Percentiles rank a stretch among this genome's conserved stretches.
Conservation (phyloP, 352 stramenopile genomes). For the Pythium biforme region DNA sequence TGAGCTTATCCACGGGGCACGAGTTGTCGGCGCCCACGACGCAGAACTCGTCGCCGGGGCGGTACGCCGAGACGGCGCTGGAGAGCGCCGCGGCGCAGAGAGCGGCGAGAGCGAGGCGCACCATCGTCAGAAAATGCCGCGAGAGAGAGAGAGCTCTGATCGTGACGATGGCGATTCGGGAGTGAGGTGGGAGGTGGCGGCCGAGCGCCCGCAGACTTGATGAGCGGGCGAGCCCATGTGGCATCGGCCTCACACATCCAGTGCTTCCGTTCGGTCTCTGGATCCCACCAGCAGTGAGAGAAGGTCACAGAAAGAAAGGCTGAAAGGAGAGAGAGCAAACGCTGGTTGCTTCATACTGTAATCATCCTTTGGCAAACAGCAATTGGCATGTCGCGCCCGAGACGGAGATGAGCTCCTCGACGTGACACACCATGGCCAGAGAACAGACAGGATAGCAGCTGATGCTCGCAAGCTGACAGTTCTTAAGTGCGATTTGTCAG, state of each 20-base stretch:
- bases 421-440: background rate
- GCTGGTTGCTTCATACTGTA: background rate
- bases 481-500: background rate
- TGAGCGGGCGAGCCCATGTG: background rate
- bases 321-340: background rate
- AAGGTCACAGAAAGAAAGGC: conserved; percentile 3
- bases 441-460: background rate
- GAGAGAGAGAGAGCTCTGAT: background rate
- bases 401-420: background rate
- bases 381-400: background rate
- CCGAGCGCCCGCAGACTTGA: background rate
- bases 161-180: conserved; percentile 11
- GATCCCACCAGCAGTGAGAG: conserved; percentile 1
- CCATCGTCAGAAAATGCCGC: conserved; percentile 7
- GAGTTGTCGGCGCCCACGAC: conserved; percentile 46
- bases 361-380: background rate
- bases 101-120: conserved; percentile 16
- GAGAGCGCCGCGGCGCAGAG: conserved; percentile 9
- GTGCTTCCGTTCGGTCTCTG: background rate
- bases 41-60: conserved; percentile 53
- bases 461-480: background rate
- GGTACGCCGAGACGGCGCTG: conserved; percentile 23
- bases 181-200: conserved; percentile 5
- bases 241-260: background rate
- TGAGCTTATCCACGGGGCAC: conserved; percentile 54